Base-by-base conservation (phyloP, 306 rosid species). In the Hylodesmum podocarpum region DNA sequence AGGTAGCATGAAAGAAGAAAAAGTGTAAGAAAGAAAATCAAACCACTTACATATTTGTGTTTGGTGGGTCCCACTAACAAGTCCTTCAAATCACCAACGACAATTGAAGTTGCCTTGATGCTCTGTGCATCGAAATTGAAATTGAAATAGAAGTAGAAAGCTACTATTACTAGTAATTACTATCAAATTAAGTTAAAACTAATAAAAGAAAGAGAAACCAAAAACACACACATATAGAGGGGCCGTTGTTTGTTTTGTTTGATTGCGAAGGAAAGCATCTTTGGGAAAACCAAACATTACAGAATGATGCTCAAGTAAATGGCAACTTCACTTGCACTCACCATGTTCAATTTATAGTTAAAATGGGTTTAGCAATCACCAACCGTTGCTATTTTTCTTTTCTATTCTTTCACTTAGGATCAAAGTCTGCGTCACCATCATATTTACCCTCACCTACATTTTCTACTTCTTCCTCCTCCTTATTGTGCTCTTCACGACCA, bases 341-440 rank as follows among this genome's bases (percentile, higher is more conserved):
- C n/a, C 40, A n/a, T 46, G 75, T 71, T 82, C 77, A 21, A 75
- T 66, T 82, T 70, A 11, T 33, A 75, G 34, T 59, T 83, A 73
- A 91, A 78, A 91, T 94, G 98, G 96, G 73, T 80, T 76, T 73
- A 37, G 22, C 84, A 47, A 68, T 84, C 88, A 61, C 87, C 88
- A 55, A 79, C 82, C 73, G 49, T 78, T 78, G 25, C 64, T 65
- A 83, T 76, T 86, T 70, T 82, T 87, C 86, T 84, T 84, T 84
- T 79, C 69, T 69, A 80, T 67, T 75, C 86, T 83, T 88, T 93
- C 93, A 88, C 97, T 85, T 92, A 41, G 77, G 80, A 88, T 84
- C 89, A 81, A 92, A 90, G 92, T 81, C 88, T 85, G 76, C 68
- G 24, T 91, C 92, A 41, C 82, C 87, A 59, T 72, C 93, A 4